A percentile compares a stretch with the other conserved stretches of the same genome.
phyloP scores from a whole-genome alignment of 2,329 filamentous ascomycete genomes.

The Phyllosticta citrichinensis region DNA sequence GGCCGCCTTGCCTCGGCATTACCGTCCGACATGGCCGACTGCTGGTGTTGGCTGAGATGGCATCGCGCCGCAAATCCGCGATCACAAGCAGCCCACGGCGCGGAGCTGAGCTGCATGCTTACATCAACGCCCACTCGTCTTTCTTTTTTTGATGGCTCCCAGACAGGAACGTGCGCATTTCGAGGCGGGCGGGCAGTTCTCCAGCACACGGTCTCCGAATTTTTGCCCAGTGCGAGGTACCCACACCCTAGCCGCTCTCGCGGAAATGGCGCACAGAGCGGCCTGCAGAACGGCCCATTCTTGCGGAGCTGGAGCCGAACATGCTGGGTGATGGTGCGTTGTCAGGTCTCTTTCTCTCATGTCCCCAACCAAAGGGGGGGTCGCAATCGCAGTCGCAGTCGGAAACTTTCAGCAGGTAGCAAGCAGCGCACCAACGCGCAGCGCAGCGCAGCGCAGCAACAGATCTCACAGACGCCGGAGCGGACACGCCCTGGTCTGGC shows the following conservation, averaged over 20 bases:
- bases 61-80: not conserved
- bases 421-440: not conserved
- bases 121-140: slow-evolving; percentile 5
- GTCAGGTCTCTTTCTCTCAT: not conserved
- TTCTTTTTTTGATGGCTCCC: slow-evolving; percentile 1
- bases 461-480: not conserved
- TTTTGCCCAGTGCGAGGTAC: not conserved
- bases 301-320: not conserved
- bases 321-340: not conserved
- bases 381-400: not conserved
- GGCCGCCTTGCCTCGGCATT: slow-evolving; percentile 9
- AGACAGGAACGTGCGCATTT: not conserved
- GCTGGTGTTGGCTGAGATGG: slow-evolving; percentile 1
- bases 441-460: not conserved
- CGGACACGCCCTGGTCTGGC: not conserved
- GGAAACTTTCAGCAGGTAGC: not conserved
- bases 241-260: not conserved
- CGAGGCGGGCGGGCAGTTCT: not conserved
- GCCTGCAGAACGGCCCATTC: not conserved
- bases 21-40: slow-evolving; percentile 1
- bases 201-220: not conserved
- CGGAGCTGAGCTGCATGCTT: slow-evolving; percentile 6
- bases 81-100: slow-evolving; percentile 4
- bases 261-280: not conserved
- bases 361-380: not conserved